Evolutionary conservation across 108 stramenopile genomes (phyloP).

Genomic region (Fragilaria radians): DNA sequence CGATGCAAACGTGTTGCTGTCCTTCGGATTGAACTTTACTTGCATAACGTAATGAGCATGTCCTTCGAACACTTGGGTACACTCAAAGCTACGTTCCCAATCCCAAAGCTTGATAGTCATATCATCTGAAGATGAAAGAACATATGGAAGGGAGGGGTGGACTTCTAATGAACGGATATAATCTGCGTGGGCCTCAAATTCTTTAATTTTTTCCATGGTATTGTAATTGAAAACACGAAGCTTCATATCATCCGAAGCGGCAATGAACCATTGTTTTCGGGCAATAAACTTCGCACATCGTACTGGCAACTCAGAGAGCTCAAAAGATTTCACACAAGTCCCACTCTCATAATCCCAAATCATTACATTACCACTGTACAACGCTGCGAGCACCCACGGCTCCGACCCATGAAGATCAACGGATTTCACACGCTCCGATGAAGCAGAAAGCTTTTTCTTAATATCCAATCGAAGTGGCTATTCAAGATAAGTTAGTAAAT

Average conservation of each 20-base stretch:
- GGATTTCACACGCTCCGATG: constrained; percentile 95
- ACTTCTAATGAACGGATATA: constrained; percentile 98
- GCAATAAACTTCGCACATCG: constrained; percentile 96
- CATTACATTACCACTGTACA: constrained; percentile 97
- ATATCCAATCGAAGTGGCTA: constrained; percentile 87
- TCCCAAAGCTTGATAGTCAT: constrained; percentile 99
- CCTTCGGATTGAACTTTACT: constrained; percentile 98
- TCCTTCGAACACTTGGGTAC: constrained; percentile 94
- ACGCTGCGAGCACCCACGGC: constrained; percentile 95
- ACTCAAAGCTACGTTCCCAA: constrained; percentile 94
- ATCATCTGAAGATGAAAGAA: constrained; percentile 89
- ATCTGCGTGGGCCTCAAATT: constrained; percentile 97
- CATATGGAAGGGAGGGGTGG: constrained; percentile 93
- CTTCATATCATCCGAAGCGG: constrained; percentile 90
- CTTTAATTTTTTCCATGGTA: constrained; percentile 98
- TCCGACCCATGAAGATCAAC: constrained; percentile 96
- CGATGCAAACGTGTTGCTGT: constrained; percentile 97
- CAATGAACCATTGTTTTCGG: constrained; percentile 95
- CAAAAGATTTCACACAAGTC: constrained; percentile 87
- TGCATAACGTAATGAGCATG: constrained; percentile 99
- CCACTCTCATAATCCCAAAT: constrained; percentile 95
- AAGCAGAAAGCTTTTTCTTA: constrained; percentile 81
- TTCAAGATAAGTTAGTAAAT: no score
- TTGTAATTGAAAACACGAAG: constrained; percentile 97
- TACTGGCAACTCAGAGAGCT: constrained; percentile 91